A percentile compares a stretch with the other conserved stretches of the same genome.
These are phyloP conservation scores for Russula foetens DNA, from an alignment of 768 basidiomycete genomes.

Conservation along the genomic window DNA sequence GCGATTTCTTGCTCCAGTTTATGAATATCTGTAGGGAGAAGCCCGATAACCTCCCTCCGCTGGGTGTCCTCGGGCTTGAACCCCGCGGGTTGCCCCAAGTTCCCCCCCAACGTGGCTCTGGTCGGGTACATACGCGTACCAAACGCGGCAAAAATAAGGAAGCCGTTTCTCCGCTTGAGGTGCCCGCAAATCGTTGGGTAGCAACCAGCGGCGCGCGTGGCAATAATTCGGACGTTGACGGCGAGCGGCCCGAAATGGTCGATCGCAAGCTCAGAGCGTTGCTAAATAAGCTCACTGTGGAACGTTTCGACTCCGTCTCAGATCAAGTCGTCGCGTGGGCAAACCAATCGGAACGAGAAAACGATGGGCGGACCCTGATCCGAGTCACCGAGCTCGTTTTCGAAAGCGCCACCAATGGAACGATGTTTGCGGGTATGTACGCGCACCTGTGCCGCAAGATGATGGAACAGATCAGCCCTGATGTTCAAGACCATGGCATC, in stretches of 20 bases:
- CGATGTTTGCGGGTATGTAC: too few species aligned
- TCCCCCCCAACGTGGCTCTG: slow-evolving; percentile 57
- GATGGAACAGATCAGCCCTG: too few species aligned
- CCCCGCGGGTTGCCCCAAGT: slow-evolving; percentile 44
- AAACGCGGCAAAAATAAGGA: too few species aligned
- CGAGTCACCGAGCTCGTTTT: too few species aligned
- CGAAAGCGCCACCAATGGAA: too few species aligned
- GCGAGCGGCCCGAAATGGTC: slow-evolving; percentile 77
- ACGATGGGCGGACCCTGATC: too few species aligned
- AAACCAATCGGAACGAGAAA: too few species aligned
- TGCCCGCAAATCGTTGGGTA: slow-evolving; percentile 78
- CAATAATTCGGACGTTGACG: slow-evolving; percentile 35
- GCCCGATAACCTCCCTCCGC: slow-evolving; percentile 80
- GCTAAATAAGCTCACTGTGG: slow-evolving; percentile 94
- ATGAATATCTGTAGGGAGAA: slow-evolving; percentile 93
- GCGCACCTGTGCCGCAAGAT: too few species aligned
- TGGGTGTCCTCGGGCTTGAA: slow-evolving; percentile 88
- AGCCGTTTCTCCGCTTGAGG: slow-evolving; percentile 68
- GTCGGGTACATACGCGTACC: too few species aligned
- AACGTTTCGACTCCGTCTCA: slow-evolving; percentile 93
- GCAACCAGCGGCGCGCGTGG: slow-evolving; percentile 39
- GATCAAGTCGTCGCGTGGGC: slow-evolving; percentile 94
- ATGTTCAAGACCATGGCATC: too few species aligned
- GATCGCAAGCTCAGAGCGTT: slow-evolving; percentile 79
- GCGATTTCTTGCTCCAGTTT: slow-evolving; percentile 96